Evolutionary conservation across 2,329 filamentous ascomycete species (phyloP).

Genomic region (Cercospora sesami): DNA sequence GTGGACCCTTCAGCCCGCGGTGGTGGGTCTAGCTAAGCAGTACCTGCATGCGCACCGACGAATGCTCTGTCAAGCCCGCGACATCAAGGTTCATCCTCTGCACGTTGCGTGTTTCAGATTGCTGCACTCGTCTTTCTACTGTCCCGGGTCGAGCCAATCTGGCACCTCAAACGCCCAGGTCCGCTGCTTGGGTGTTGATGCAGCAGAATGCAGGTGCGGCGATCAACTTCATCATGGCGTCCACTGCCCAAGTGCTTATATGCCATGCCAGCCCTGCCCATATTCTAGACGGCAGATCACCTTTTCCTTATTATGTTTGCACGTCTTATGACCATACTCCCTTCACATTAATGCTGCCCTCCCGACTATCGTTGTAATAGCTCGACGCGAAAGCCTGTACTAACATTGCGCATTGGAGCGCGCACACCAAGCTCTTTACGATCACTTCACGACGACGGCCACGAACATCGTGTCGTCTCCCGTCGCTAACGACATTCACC

Average conservation of each 20-base stretch:
- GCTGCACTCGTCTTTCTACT: conserved; percentile 22
- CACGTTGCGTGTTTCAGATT: conserved; percentile 29
- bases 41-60: conserved; percentile 33
- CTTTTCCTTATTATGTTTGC: conserved; percentile 21
- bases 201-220: conserved; percentile 28
- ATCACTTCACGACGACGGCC: conserved; percentile 21
- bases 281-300: conserved; percentile 12
- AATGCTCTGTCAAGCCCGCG: conserved; percentile 27
- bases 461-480: conserved; percentile 24
- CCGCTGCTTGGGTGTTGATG: conserved; percentile 13
- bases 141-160: conserved; percentile 31
- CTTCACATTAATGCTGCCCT: conserved; percentile 27
- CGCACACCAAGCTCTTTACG: conserved; percentile 17
- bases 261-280: conserved; percentile 25
- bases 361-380: conserved; percentile 28
- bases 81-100: conserved; percentile 30
- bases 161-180: conserved; percentile 18
- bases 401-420: conserved; percentile 18
- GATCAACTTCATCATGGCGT: conserved; percentile 26
- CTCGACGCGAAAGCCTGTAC: conserved; percentile 18
- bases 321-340: conserved; percentile 25
- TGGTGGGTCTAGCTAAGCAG: conserved; percentile 27
- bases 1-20: conserved; percentile 10
- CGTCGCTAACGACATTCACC: conserved; percentile 35
- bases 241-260: conserved; percentile 22